A percentile compares a stretch with the other conserved stretches of the same genome.
phyloP scores from a whole-genome alignment of 345 rosid genomes.

The Atalantia buxifolia region DNA sequence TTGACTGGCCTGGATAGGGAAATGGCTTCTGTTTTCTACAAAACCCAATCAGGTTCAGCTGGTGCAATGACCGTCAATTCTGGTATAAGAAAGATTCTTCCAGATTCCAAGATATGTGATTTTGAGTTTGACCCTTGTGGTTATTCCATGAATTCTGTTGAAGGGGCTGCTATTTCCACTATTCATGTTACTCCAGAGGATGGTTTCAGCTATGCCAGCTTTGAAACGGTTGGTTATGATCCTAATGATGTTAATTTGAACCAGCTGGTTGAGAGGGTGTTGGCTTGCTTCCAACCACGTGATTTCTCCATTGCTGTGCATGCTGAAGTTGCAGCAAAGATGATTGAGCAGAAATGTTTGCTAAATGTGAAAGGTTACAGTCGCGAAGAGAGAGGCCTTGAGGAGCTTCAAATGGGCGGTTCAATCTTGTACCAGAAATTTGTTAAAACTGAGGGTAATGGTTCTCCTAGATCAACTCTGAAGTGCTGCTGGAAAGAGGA shows the following conservation, averaged over 20 bases:
- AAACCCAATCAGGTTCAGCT: constrained; percentile 42
- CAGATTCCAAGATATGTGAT: constrained; percentile 63
- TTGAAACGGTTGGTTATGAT: constrained; percentile 66
- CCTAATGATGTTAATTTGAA: constrained; percentile 29
- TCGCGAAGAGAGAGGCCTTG: constrained; percentile 42
- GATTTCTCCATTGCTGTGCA: constrained; percentile 65
- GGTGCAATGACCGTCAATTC: constrained; percentile 52
- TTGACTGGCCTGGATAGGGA: constrained; percentile 71
- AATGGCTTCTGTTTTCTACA: constrained; percentile 18
- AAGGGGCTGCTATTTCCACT: constrained; percentile 70
- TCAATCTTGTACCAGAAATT: constrained; percentile 56
- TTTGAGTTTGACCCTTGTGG: constrained; percentile 83
- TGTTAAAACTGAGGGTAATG: constrained; percentile 19
- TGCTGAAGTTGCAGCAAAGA: constrained; percentile 24
- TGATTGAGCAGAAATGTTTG: constrained; percentile 20
- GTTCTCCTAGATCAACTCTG: constrained; percentile 55
- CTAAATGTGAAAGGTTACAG: constrained; percentile 48
- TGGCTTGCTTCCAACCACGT: constrained; percentile 57
- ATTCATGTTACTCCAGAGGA: constrained; percentile 83
- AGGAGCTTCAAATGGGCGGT: constrained; percentile 54
- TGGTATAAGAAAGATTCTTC: constrained; percentile 73
- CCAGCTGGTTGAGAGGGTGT: constrained; percentile 50
- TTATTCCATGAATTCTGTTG: constrained; percentile 75
- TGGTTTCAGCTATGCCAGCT: constrained; percentile 83
- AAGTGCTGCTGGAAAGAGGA: constrained; percentile 59